These are phyloP conservation scores for Lactarius akahatsu DNA, from an alignment of 768 basidiomycete genomes.

Conservation along the genomic window DNA sequence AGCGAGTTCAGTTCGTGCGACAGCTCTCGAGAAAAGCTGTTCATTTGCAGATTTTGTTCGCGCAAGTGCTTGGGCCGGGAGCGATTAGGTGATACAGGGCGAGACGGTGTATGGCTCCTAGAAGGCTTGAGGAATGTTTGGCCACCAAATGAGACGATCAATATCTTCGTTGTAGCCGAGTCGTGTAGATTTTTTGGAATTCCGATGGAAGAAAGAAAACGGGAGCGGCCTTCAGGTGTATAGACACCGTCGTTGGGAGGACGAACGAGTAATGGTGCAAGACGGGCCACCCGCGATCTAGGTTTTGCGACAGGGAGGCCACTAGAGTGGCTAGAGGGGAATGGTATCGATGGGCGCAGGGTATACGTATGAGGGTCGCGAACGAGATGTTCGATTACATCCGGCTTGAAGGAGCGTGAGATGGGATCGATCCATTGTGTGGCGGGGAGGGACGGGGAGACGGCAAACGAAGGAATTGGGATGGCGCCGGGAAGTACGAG, in stretches of 20 bases:
- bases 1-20: slow-evolving; percentile 19
- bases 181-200: slow-evolving; percentile 54
- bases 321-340: slow-evolving; percentile 29
- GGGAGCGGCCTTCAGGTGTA: slow-evolving; percentile 50
- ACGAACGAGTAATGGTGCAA: slow-evolving; percentile 71
- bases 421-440: slow-evolving; percentile 58
- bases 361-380: slow-evolving; percentile 34
- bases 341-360: slow-evolving; percentile 47
- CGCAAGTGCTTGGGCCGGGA: neutral
- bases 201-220: slow-evolving; percentile 57
- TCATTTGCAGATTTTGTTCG: neutral
- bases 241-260: slow-evolving; percentile 52
- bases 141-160: slow-evolving; percentile 80
- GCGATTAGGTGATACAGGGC: slow-evolving; percentile 11
- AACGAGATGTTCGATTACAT: slow-evolving; percentile 46
- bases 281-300: slow-evolving; percentile 42
- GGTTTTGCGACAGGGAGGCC: slow-evolving; percentile 29
- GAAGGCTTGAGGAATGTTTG: slow-evolving; percentile 67
- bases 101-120: slow-evolving; percentile 34
- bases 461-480: slow-evolving; percentile 71
- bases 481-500: slow-evolving; percentile 70
- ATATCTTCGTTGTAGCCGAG: slow-evolving; percentile 51
- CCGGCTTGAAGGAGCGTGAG: slow-evolving; percentile 45
- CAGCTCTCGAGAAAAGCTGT: slow-evolving; percentile 13
- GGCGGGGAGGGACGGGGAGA: slow-evolving; percentile 55